Evolutionary conservation across 2,329 filamentous ascomycete species (phyloP).

Genomic region (Macroventuria anomochaeta): DNA sequence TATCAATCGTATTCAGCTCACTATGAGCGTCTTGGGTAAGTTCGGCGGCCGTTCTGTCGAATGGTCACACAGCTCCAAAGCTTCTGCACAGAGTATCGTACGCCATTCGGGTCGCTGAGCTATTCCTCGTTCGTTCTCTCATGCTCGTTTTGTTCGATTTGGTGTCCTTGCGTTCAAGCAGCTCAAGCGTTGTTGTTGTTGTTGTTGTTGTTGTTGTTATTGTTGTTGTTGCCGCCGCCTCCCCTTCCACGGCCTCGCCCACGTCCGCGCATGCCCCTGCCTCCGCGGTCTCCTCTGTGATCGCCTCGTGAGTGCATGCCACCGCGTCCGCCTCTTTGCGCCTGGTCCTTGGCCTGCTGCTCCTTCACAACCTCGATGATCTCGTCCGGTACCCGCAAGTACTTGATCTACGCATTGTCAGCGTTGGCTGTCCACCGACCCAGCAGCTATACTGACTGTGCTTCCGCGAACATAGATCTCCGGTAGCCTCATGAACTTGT

Average conservation of each 20-base stretch:
- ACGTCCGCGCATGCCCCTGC: constrained; percentile 63
- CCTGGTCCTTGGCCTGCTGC: constrained; percentile 76
- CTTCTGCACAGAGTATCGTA: background rate
- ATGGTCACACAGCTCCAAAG: background rate
- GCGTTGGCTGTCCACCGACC: background rate
- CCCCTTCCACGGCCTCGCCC: constrained; percentile 61
- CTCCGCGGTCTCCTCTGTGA: constrained; percentile 59
- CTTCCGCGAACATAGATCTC: constrained; percentile 98
- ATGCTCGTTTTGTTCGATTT: background rate
- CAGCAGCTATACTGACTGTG: constrained; percentile 71
- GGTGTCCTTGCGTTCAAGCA: background rate
- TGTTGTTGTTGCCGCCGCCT: constrained; percentile 56
- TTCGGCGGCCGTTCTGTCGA: background rate
- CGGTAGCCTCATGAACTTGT: constrained; percentile 88
- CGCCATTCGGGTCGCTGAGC: background rate
- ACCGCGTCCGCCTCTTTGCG: constrained; percentile 67
- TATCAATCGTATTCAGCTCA: constrained; percentile 11
- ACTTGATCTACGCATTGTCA: constrained; percentile 79
- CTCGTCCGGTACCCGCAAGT: constrained; percentile 93
- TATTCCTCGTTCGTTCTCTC: background rate
- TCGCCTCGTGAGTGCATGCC: constrained; percentile 63
- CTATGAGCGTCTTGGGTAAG: background rate
- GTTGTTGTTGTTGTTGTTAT: constrained; percentile 38
- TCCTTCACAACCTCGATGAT: constrained; percentile 95
- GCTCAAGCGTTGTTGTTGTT: constrained; percentile 40